Base-by-base conservation (phyloP, 1,284 basidiomycete genomes). In the Fomes fomentarius region DNA sequence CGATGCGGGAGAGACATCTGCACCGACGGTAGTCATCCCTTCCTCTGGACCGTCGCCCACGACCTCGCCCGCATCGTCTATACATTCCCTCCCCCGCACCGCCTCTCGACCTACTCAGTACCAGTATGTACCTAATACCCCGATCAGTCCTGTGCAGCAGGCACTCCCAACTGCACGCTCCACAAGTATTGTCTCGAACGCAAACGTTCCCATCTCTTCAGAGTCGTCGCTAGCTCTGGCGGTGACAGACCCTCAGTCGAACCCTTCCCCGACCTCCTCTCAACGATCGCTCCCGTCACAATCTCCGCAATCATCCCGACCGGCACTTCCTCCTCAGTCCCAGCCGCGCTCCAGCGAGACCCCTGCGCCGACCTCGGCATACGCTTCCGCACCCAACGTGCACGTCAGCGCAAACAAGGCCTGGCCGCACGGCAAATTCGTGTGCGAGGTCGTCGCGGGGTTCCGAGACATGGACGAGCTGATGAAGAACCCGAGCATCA, bases 381-480 rank as follows among this genome's bases (percentile, higher is more conserved):
- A 11, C 24, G 3, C 19, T 2, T 24, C 39, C 9, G 21, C 39
- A n/a, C 21, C 39, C 62, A 78, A 81, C 26, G 19, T 10, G 25
- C 10, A 10, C 28, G 39, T 11, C 12, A 30, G 2, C 82, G 82
- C 11, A 70, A 37, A 83, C 26, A 86, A 85, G 65, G 80, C 84
- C 12, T 87, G 85, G 85, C 85, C 85, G 38, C 85, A 87, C 63
- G 85, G 87, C 69, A 86, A 84, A 66, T 83, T 81, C 8, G 85
- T 87, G 14, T 76, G 74, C 48, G 84, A 87, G 64, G 73, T 87
- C 48, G 75, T 82, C 2, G 65, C 67, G 1, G 85, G 85, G 1
- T 85, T 87, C 67, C 74, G 69, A 31, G 61, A 70, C 51, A 84
- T 87, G 80, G 83, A 85, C 57, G 43, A 66, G 6, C 71, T 84